These are phyloP conservation scores for Syncephalastrum racemosum DNA, from an alignment of 371 early-diverging fungal species.

Conservation along the genomic window DNA sequence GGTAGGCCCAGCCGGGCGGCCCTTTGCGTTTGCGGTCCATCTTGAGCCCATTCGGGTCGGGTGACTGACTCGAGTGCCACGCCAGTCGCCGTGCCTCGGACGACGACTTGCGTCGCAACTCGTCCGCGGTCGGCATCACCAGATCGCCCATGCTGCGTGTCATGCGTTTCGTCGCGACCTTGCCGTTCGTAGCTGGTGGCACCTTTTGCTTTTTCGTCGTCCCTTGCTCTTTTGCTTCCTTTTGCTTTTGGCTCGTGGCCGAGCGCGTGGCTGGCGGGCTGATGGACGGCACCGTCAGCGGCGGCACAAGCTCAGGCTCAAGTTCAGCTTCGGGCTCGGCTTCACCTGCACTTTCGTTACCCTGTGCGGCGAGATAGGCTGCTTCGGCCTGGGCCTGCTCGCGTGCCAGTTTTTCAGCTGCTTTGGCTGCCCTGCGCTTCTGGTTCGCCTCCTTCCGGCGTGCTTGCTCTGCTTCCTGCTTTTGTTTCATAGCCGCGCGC, in stretches of 20 bases:
- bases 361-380: constrained; percentile 10
- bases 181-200: not conserved
- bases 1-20: constrained; percentile 25
- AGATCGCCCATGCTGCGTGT: constrained; percentile 29
- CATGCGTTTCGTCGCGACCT: not conserved
- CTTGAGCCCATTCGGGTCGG: constrained; percentile 3
- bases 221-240: constrained; percentile 8
- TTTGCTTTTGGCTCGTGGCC: not conserved
- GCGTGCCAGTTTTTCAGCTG: constrained; percentile 7
- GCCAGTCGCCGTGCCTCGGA: constrained; percentile 20
- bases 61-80: constrained; percentile 16
- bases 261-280: too few species aligned
- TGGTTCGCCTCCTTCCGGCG: constrained; percentile 6
- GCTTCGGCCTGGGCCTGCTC: constrained; percentile 5
- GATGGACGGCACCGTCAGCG: too few species aligned
- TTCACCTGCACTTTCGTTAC: not conserved
- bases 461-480: constrained; percentile 5
- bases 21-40: constrained; percentile 20
- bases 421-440: constrained; percentile 11
- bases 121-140: constrained; percentile 19
- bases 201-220: constrained; percentile 1
- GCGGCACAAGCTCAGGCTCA: too few species aligned
- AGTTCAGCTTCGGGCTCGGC: constrained; percentile 9
- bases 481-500: constrained; percentile 6
- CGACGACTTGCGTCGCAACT: constrained; percentile 14